phyloP scores from a whole-genome alignment of 2,329 filamentous ascomycete genomes.

The Drechslerella stenobrocha region DNA sequence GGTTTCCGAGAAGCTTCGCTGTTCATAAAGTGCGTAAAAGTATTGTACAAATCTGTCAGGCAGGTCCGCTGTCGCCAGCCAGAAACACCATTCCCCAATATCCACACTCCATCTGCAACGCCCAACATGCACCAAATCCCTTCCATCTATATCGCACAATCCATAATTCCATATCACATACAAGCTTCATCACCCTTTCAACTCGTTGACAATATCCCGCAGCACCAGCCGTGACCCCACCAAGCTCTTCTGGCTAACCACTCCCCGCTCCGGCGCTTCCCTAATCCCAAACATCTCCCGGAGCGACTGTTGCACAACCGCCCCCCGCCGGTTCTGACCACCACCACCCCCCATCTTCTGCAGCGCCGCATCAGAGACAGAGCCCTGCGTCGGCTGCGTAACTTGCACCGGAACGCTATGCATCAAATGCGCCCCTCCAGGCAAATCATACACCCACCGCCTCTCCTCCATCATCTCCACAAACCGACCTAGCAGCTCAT shows the following conservation, averaged over 20 bases:
- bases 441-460: slow-evolving; percentile 79
- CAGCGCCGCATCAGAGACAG: slow-evolving; percentile 49
- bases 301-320: slow-evolving; percentile 31
- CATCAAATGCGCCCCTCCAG: slow-evolving; percentile 69
- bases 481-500: slow-evolving; percentile 77
- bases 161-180: no score
- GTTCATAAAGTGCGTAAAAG: no score
- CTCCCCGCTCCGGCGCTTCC: slow-evolving; percentile 46
- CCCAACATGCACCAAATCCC: no score
- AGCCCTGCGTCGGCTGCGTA: slow-evolving; percentile 58
- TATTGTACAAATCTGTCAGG: no score
- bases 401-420: slow-evolving; percentile 59
- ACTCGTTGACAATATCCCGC: slow-evolving; percentile 76
- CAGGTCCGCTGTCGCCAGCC: no score
- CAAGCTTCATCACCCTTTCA: slow-evolving; percentile 54
- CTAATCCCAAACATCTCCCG: slow-evolving; percentile 48
- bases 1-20: no score
- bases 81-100: no score
- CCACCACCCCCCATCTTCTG: slow-evolving; percentile 51
- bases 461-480: slow-evolving; percentile 74
- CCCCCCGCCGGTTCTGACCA: slow-evolving; percentile 50
- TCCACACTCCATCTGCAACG: no score
- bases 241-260: slow-evolving; percentile 62
- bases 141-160: no score
- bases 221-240: slow-evolving; percentile 69